phyloP scores from a whole-genome alignment of 345 rosid genomes.

The Eucalyptus virginea region DNA sequence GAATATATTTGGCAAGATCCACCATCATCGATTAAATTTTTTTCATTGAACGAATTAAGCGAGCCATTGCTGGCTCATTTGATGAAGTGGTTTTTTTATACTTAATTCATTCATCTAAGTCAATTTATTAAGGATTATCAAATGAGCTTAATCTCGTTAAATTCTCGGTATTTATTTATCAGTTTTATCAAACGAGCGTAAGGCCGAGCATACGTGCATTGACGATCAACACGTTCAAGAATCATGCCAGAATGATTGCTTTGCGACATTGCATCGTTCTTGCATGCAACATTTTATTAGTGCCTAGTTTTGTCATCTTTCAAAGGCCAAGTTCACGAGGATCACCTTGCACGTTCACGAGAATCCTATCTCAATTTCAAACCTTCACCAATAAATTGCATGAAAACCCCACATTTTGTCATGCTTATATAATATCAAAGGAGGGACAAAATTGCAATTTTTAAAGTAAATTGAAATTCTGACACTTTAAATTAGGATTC shows the following conservation, averaged over 20 bases:
- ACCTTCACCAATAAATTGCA: background rate
- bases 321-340: background rate
- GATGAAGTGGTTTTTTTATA: background rate
- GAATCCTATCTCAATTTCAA: background rate
- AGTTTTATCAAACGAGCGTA: background rate
- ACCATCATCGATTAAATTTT: fast-evolving
- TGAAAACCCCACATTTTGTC: background rate
- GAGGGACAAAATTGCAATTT: background rate
- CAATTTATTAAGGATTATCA: background rate
- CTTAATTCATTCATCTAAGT: background rate
- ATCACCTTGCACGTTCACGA: background rate
- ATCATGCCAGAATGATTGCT: too few relatives aligned
- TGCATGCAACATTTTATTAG: background rate
- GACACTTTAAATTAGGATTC: background rate
- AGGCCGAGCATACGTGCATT: background rate
- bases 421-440: background rate
- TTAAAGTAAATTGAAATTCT: background rate
- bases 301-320: background rate
- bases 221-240: background rate
- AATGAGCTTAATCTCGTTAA: background rate
- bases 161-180: background rate
- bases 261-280: background rate
- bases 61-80: background rate
- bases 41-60: background rate
- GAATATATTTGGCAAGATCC: background rate